phyloP scores from a whole-genome alignment of 2,329 filamentous ascomycete genomes.

The Ophiocordyceps camponoti-rufipedis region DNA sequence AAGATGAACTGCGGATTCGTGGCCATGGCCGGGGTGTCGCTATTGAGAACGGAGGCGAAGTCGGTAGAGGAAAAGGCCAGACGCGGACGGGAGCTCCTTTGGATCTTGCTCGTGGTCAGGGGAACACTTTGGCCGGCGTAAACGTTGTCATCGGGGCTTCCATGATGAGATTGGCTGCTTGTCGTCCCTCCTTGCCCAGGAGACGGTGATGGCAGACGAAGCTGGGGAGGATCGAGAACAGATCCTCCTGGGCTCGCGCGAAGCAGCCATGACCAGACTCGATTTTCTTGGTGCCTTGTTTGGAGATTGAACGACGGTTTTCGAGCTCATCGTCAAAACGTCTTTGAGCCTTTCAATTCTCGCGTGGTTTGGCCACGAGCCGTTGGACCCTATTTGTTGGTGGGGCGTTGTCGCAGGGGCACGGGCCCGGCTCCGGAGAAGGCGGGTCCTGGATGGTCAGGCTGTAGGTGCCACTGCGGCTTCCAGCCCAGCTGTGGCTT shows the following conservation, averaged over 20 bases:
- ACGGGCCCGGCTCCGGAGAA: no score
- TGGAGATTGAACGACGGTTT: not conserved
- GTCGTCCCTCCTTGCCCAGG: not conserved
- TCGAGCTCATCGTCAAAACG: not conserved
- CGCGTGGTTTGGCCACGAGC: not conserved
- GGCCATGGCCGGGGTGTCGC: constrained; percentile 36
- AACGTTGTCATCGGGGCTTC: not conserved
- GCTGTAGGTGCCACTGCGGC: no score
- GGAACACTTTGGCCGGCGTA: not conserved
- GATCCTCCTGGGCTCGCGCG: not conserved
- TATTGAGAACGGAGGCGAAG: constrained; percentile 14
- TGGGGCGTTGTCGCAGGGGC: not conserved
- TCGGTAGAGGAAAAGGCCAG: not conserved
- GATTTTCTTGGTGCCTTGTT: not conserved
- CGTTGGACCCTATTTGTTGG: not conserved
- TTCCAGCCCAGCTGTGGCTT: not conserved
- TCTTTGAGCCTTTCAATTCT: not conserved
- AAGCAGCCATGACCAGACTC: not conserved
- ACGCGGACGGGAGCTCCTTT: not conserved
- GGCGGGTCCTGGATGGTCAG: no score
- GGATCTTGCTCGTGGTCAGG: not conserved
- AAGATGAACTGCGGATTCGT: constrained; percentile 81
- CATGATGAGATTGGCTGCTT: not conserved
- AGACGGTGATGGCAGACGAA: not conserved
- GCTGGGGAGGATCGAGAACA: not conserved